phyloP scores from a whole-genome alignment of 371 early-diverging fungal genomes.

The Rhizopus microsporus region DNA sequence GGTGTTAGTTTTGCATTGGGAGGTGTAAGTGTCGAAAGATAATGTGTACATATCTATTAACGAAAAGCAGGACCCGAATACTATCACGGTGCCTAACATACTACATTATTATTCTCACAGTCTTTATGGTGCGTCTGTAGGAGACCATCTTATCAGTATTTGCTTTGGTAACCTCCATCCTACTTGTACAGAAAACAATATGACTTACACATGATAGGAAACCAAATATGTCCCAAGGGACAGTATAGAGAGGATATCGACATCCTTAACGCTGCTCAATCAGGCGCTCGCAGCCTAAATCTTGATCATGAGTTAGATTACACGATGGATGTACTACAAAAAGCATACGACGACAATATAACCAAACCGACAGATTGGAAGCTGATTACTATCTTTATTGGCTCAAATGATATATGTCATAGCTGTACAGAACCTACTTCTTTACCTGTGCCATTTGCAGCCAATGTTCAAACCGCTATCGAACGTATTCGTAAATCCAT shows the following conservation, averaged over 20 bases:
- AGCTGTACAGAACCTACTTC: slow-evolving; percentile 42
- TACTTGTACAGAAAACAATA: neutral
- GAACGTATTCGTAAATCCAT: slow-evolving; percentile 33
- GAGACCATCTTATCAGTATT: slow-evolving; percentile 42
- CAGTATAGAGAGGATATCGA: slow-evolving; percentile 42
- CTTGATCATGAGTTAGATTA: slow-evolving; percentile 47
- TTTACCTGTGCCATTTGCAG: slow-evolving; percentile 26
- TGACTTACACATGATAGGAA: slow-evolving; percentile 17
- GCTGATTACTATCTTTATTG: slow-evolving; percentile 64
- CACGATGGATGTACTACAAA: slow-evolving; percentile 29
- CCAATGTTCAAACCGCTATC: slow-evolving; percentile 37
- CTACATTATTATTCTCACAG: slow-evolving; percentile 37
- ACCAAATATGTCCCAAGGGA: slow-evolving; percentile 39
- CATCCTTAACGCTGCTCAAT: slow-evolving; percentile 51
- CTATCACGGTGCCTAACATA: slow-evolving; percentile 48
- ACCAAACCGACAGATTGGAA: slow-evolving; percentile 61
- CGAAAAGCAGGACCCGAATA: slow-evolving; percentile 34
- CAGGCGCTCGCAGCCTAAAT: slow-evolving; percentile 48
- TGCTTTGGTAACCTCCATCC: slow-evolving; percentile 40
- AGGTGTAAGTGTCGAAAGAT: slow-evolving; percentile 33
- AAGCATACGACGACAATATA: slow-evolving; percentile 28
- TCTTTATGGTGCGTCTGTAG: slow-evolving; percentile 43
- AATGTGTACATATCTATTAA: neutral
- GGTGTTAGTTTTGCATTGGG: slow-evolving; percentile 57
- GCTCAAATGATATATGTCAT: slow-evolving; percentile 70